Evolutionary conservation across 352 stramenopile species (phyloP).

Genomic region (Phytopythium oedochilum): DNA sequence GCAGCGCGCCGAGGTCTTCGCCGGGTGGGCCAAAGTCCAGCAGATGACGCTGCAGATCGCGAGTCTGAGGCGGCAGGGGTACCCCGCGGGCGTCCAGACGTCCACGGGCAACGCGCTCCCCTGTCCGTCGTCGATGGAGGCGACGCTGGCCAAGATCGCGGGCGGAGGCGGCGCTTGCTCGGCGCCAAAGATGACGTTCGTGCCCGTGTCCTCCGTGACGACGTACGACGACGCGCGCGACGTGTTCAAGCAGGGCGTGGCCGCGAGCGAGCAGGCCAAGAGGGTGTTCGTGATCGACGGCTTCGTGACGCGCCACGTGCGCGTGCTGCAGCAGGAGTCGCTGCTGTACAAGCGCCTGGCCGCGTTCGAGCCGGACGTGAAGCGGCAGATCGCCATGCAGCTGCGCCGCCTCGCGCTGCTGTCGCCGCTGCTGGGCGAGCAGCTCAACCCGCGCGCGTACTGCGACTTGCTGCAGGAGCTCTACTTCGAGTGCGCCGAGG

Average conservation of each 20-base stretch:
- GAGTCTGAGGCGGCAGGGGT: conserved; percentile 19
- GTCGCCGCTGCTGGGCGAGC: conserved; percentile 32
- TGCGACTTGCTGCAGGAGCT: conserved; percentile 57
- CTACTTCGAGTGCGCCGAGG: conserved; percentile 57
- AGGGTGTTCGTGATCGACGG: conserved; percentile 54
- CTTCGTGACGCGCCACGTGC: conserved; percentile 64
- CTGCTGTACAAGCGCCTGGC: conserved; percentile 49
- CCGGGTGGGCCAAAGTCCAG: conserved; percentile 51
- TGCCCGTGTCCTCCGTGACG: conserved; percentile 14
- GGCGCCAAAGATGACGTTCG: conserved; percentile 20
- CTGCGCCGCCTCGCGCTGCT: conserved; percentile 42
- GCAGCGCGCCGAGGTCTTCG: conserved; percentile 33
- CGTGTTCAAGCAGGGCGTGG: conserved; percentile 61
- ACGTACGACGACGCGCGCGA: conserved; percentile 47
- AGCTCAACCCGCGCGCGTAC: conserved; percentile 53
- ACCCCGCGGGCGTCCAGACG: not conserved
- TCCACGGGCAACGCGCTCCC: conserved; percentile 7
- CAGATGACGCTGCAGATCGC: conserved; percentile 40
- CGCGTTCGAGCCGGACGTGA: conserved; percentile 44
- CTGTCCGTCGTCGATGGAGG: conserved; percentile 21
- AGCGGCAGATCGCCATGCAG: conserved; percentile 66
- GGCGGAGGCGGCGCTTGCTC: not conserved
- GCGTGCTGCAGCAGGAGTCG: conserved; percentile 52
- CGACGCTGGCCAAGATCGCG: conserved; percentile 14
- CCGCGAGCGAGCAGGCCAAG: conserved; percentile 33